Evolutionary conservation across 164 flowering plant species (phyloP).

Genomic region (Vitis labrusca): DNA sequence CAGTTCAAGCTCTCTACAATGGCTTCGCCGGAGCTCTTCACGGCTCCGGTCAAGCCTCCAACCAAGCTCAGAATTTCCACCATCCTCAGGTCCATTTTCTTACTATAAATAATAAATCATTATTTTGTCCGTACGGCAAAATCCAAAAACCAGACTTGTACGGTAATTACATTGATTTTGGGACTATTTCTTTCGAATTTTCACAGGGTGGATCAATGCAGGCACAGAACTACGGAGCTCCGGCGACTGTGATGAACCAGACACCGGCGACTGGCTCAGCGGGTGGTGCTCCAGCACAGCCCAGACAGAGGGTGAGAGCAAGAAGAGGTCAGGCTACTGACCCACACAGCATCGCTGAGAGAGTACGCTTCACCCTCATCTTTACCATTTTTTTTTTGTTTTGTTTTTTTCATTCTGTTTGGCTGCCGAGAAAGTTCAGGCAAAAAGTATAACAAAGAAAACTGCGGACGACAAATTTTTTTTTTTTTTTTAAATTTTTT

Average conservation of each 20-base stretch:
- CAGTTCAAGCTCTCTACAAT: slow-evolving; percentile 57
- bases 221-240: slow-evolving; percentile 46
- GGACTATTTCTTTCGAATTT: neutral
- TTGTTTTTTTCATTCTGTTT: neutral
- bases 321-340: slow-evolving; percentile 98
- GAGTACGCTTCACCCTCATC: slow-evolving; percentile 42
- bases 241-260: slow-evolving; percentile 41
- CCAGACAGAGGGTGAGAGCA: slow-evolving; percentile 81
- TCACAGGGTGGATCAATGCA: slow-evolving; percentile 33
- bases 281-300: slow-evolving; percentile 45
- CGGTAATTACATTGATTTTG: neutral
- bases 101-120: neutral
- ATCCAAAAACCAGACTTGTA: too few species aligned
- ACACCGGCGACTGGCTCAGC: slow-evolving; percentile 34
- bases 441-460: neutral
- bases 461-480: too few species aligned
- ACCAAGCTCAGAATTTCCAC: slow-evolving; percentile 46
- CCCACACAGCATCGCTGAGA: slow-evolving; percentile 98
- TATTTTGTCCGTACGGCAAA: too few species aligned
- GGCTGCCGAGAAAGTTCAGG: slow-evolving; percentile 1
- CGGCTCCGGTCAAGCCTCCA: slow-evolving; percentile 34
- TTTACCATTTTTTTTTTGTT: slow-evolving; percentile 3
- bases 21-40: slow-evolving; percentile 61
- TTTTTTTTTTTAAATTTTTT: neutral
- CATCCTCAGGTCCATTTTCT: slow-evolving; percentile 42